Conservation (phyloP, 177 flowering plant genomes). For the Telopea speciosissima region DNA sequence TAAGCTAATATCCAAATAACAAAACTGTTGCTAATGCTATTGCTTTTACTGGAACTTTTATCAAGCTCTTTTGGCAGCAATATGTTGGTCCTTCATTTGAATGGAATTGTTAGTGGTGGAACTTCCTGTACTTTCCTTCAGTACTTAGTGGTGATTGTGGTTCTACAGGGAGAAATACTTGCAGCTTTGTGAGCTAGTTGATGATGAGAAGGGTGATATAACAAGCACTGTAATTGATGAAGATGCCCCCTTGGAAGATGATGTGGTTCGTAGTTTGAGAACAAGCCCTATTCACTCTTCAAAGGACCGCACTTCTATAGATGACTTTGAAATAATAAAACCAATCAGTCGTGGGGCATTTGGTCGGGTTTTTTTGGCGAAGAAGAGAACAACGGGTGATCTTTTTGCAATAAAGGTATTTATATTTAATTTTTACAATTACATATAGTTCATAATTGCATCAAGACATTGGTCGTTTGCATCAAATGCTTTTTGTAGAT, state of each 20-base stretch:
- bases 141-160: background rate
- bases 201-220: conserved; percentile 83
- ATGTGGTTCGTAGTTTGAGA: conserved; percentile 86
- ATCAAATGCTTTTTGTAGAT: too few relatives aligned
- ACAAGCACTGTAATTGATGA: conserved; percentile 81
- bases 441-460: background rate
- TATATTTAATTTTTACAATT: background rate
- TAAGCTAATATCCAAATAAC: background rate
- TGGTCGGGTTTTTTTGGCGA: conserved; percentile 97
- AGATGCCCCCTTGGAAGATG: conserved; percentile 93
- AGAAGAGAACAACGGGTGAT: conserved; percentile 97
- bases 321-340: conserved; percentile 97
- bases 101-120: too few relatives aligned
- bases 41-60: background rate
- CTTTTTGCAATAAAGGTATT: conserved; percentile 96
- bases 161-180: conserved; percentile 84
- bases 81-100: too few relatives aligned
- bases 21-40: background rate
- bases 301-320: conserved; percentile 96
- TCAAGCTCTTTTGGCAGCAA: background rate
- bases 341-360: conserved; percentile 99
- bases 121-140: conserved; percentile 2
- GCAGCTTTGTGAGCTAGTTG: conserved; percentile 84
- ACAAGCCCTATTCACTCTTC: conserved; percentile 71
- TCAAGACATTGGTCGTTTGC: too few relatives aligned